Base-by-base conservation (phyloP, 176 grass and related monocot species). In the Ensete ventricosum region DNA sequence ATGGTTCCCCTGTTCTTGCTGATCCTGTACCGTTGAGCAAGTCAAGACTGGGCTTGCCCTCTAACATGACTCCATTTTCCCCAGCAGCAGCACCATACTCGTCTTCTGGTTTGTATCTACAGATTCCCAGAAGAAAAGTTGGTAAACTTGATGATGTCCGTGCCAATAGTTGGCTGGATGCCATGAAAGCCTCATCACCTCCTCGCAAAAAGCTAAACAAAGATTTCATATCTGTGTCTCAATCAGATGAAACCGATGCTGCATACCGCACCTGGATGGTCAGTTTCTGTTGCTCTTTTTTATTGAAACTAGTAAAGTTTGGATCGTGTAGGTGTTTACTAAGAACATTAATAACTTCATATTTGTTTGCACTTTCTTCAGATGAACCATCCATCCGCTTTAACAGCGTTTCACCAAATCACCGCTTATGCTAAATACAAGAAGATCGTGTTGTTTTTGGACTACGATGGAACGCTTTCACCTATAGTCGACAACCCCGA, bases 1-100 rank as follows among this genome's bases (percentile, higher is more conserved):
- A 71, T 76, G 75, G 70, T 82, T 94, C 84, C 52, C 95, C 90
- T 78, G 90, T 99, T 55, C 80, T 99, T 25, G 89, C 80, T 43
- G 82, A 99, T 81, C 74, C 77, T n/a, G 53, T 81, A n/a, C 71
- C 77, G 0, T 82, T 92, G 73, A 77, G 70, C 87, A 87, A 84
- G 53, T 78, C 82, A 2, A 75, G 83, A 13, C 50, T 89, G 67
- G 82, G 80, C 49, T 77, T 89, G 73, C 67, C 87, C 23, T 83
- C 90, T 49, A 92, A 81, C 64, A 76, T 92, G 72, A 87, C 90
- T 55, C 82, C 84, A 50, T 94, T 82, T 82, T 79, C 86, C 12
- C 80, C 87, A 74, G 80, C 82, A 53, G 78, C 83, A 54, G 64
- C 79, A 1, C 78, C 83, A 21, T 89, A 79, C 75, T 59, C 81